These are phyloP conservation scores for Verticillium klebahnii DNA, from an alignment of 2,329 filamentous ascomycete species.

Conservation along the genomic window DNA sequence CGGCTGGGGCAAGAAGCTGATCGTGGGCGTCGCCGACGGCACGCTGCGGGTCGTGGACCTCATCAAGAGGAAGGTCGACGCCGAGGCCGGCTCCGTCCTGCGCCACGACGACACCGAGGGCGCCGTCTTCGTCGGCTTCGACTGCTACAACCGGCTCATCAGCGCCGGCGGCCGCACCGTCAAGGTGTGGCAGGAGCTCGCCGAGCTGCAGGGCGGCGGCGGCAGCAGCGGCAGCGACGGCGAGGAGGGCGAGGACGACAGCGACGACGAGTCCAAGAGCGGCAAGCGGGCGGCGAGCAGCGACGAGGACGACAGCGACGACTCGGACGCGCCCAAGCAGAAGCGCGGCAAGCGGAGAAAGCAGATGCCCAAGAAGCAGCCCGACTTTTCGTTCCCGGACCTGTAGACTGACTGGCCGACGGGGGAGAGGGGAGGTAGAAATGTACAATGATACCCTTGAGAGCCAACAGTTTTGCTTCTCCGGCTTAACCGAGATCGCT, in stretches of 20 bases:
- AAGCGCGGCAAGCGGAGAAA: conserved; percentile 35
- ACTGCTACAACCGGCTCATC: conserved; percentile 80
- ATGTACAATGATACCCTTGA: background rate
- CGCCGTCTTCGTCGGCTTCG: conserved; percentile 77
- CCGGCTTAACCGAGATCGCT: no score
- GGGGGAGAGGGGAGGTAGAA: background rate
- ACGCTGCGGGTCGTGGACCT: conserved; percentile 73
- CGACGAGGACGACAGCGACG: conserved; percentile 42
- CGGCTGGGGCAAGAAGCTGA: conserved; percentile 67
- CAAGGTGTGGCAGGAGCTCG: conserved; percentile 88
- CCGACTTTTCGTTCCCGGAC: conserved; percentile 3
- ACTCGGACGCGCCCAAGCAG: conserved; percentile 42
- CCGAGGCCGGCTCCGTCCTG: conserved; percentile 42
- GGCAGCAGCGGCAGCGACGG: conserved; percentile 46
- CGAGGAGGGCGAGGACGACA: conserved; percentile 39
- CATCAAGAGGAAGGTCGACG: conserved; percentile 65
- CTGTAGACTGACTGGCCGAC: background rate
- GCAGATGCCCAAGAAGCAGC: conserved; percentile 3
- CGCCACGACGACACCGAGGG: conserved; percentile 83
- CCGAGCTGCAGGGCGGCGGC: conserved; percentile 40
- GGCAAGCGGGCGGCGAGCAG: conserved; percentile 44
- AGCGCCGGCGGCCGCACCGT: conserved; percentile 81
- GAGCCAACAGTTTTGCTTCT: background rate
- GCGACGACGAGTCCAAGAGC: conserved; percentile 33
- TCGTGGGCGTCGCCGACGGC: conserved; percentile 79